Conservation (phyloP, 257 asterid genomes). For the Solanum dulcamara region DNA sequence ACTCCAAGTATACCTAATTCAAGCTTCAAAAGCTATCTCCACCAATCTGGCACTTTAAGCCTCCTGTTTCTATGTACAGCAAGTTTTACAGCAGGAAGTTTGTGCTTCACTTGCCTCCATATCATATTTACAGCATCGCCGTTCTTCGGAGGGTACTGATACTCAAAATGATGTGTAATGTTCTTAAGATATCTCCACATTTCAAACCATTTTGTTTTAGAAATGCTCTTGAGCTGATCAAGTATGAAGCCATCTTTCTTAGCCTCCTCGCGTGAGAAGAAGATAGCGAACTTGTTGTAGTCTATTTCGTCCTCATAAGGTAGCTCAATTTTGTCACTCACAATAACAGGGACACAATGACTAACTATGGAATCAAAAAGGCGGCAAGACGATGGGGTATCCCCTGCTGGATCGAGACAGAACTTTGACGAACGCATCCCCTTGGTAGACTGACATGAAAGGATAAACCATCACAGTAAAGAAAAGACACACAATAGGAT, state of each 20-base stretch:
- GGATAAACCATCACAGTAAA: background rate
- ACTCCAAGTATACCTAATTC: background rate
- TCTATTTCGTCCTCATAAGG: conserved; percentile 84
- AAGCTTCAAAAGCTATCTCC: conserved; percentile 31
- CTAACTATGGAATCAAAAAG: conserved; percentile 89
- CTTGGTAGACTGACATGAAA: conserved; percentile 48
- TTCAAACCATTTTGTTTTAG: conserved; percentile 49
- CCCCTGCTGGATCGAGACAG: conserved; percentile 91
- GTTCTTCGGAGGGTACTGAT: conserved; percentile 55
- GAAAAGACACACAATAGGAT: background rate
- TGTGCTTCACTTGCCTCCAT: conserved; percentile 79
- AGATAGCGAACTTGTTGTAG: conserved; percentile 74
- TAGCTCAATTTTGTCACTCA: conserved; percentile 83
- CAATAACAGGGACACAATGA: conserved; percentile 89
- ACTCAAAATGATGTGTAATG: conserved; percentile 69
- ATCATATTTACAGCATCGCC: conserved; percentile 82
- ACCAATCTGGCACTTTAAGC: conserved; percentile 89
- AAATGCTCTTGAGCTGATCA: conserved; percentile 38
- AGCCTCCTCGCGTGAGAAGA: conserved; percentile 66
- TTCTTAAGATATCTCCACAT: conserved; percentile 69
- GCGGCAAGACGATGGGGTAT: conserved; percentile 97
- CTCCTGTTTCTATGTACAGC: conserved; percentile 63
- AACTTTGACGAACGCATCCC: conserved; percentile 88
- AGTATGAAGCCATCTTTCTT: conserved; percentile 50
- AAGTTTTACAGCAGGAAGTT: conserved; percentile 56